A percentile compares a stretch with the other conserved stretches of the same genome.
Conservation (phyloP, 1,284 basidiomycete species). For the Porodaedalea pini region DNA sequence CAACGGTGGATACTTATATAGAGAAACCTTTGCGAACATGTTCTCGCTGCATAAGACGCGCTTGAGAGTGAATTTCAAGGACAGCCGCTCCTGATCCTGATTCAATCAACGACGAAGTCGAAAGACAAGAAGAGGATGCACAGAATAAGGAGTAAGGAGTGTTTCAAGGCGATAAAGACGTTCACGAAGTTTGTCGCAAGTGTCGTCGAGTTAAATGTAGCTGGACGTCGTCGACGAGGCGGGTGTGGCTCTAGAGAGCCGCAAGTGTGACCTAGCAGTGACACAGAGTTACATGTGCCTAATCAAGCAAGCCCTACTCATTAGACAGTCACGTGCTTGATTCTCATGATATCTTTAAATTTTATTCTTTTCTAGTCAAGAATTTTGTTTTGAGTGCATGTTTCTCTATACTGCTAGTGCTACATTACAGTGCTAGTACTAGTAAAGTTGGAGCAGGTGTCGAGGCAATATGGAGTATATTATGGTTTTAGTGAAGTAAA, state of each 20-base stretch:
- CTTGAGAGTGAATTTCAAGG: neutral
- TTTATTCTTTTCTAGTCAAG: too few species aligned
- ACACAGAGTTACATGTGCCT: neutral
- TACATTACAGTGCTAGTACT: too few species aligned
- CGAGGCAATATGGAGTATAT: too few species aligned
- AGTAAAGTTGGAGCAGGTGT: too few species aligned
- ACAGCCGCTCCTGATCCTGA: neutral
- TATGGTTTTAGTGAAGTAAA: too few species aligned
- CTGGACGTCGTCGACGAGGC: neutral
- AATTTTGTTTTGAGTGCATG: too few species aligned
- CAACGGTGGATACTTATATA: conserved; percentile 64
- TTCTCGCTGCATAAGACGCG: conserved; percentile 60
- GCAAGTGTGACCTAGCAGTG: neutral
- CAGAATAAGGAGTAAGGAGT: neutral
- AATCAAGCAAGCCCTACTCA: neutral
- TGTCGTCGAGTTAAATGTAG: neutral
- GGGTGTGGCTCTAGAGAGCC: neutral
- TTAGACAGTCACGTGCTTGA: neutral
- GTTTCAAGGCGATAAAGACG: neutral
- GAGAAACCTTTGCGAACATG: conserved; percentile 74
- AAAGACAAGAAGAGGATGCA: neutral
- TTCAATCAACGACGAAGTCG: neutral
- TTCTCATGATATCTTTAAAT: neutral
- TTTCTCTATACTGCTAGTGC: too few species aligned
- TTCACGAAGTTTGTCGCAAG: neutral